Evolutionary conservation across 345 rosid genomes (phyloP), one percentile per base, ranked within the genome.

Genomic region (Leavenworthia alabamica): DNA sequence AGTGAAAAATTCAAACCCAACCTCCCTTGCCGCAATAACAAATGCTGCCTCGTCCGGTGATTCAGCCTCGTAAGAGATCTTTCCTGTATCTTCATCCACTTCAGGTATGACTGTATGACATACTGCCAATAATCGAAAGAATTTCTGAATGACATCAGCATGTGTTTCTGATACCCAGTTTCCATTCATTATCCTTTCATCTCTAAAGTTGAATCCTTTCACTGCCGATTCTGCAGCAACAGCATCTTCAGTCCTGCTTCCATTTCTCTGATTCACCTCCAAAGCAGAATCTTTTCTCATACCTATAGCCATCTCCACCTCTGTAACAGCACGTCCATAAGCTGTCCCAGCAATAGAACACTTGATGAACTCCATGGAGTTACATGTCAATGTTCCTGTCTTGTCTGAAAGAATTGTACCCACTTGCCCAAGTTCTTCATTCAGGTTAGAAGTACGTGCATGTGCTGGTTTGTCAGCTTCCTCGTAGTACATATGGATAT

Each of bases 41-140:
- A 92, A 92, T 15, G 96, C 90, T 60, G 95, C 87, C 79, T 92
- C 98, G 66, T 92, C 96, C 1, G 96, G 96, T 39, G 95, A 92
- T 71, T 92, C 96, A 66, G 98, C 98, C 79, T 92, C 98, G 32
- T 92, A 92, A 3, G 86, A 67, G 53, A 89, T 68, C 56, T 77
- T 85, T 41, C 88, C 84, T 2, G 86, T 76, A 45, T 60, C 82
- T 79, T 86, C 95, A 76, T 85, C 89, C 59, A 82, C 86, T 68
- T 92, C 98, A 6, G 98, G 96, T 60, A 92, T 83, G 49, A 95
- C 98, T 23, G 96, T 92, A 52, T 92, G 96, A 62, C 98, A 92
- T 43, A 92, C 70, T 23, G 98, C 95, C 71, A 92, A 76, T 48
- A 89, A 59, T 12, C 75, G 85, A 36, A 86, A 80, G 74, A 92